phyloP scores from a whole-genome alignment of 2,329 filamentous ascomycete genomes.

The Fusarium tricinctum region DNA sequence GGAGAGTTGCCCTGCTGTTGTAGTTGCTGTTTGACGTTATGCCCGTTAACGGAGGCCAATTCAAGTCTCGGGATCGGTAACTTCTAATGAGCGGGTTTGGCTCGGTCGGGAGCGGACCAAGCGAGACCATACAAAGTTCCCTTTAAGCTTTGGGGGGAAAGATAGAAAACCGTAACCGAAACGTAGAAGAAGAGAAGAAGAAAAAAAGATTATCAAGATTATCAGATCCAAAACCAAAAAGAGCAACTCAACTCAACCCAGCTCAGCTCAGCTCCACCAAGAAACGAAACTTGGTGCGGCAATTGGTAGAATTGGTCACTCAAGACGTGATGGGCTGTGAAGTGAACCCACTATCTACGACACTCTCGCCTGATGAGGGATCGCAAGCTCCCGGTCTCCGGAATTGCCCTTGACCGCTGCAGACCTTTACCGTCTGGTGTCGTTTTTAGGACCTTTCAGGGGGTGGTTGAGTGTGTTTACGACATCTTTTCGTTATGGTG shows the following conservation, averaged over 20 bases:
- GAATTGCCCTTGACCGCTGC: slow-evolving; percentile 35
- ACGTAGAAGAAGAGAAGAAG: slow-evolving; percentile 1
- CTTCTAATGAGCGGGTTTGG: slow-evolving; percentile 36
- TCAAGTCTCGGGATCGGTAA: slow-evolving; percentile 38
- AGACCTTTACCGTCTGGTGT: slow-evolving; percentile 1
- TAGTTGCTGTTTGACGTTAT: slow-evolving; percentile 26
- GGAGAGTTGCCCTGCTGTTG: slow-evolving; percentile 9
- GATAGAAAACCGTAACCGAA: not conserved
- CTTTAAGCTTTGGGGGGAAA: not conserved
- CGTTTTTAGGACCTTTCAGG: slow-evolving; percentile 8
- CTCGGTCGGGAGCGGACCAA: slow-evolving; percentile 38
- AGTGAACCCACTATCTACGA: slow-evolving; percentile 40
- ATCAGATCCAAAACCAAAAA: slow-evolving; percentile 30
- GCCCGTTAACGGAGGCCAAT: slow-evolving; percentile 48
- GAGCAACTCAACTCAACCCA: not conserved
- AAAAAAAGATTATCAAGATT: slow-evolving; percentile 39
- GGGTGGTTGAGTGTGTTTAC: slow-evolving; percentile 4
- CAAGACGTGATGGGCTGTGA: slow-evolving; percentile 9
- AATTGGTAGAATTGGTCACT: slow-evolving; percentile 34
- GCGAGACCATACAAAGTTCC: not conserved
- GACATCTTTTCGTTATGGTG: not conserved
- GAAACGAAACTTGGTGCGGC: slow-evolving; percentile 34
- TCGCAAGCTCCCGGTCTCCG: slow-evolving; percentile 46
- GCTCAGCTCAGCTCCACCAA: slow-evolving; percentile 27
- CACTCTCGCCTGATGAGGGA: slow-evolving; percentile 41